Evolutionary conservation across 2,329 filamentous ascomycete species (phyloP).

Genomic region (Trichoderma sp.): DNA sequence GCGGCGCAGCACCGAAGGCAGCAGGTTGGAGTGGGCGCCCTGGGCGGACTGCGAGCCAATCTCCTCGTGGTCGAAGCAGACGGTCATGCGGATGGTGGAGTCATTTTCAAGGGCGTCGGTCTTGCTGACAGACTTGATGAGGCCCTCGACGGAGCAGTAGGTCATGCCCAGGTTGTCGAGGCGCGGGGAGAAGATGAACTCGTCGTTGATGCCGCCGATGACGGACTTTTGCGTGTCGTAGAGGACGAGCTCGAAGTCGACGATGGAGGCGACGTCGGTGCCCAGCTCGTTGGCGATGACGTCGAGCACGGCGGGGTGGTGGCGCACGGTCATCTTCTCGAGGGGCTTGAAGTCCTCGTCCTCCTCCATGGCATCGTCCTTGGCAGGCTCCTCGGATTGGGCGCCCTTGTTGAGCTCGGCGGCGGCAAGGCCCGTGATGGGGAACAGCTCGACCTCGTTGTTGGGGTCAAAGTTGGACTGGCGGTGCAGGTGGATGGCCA

Average conservation of each 20-base stretch:
- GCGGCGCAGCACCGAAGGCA: slow-evolving; percentile 84
- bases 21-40: slow-evolving; percentile 88
- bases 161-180: slow-evolving; percentile 97
- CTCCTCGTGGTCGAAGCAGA: slow-evolving; percentile 97
- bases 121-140: slow-evolving; percentile 76
- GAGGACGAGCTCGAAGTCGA: slow-evolving; percentile 96
- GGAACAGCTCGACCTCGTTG: slow-evolving; percentile 95
- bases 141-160: slow-evolving; percentile 83
- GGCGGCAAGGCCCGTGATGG: slow-evolving; percentile 84
- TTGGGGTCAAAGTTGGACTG: slow-evolving; percentile 88
- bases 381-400: slow-evolving; percentile 51
- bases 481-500: slow-evolving; percentile 92
- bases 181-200: slow-evolving; percentile 94
- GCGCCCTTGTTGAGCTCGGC: slow-evolving; percentile 83
- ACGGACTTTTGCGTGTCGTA: slow-evolving; percentile 93
- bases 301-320: slow-evolving; percentile 86
- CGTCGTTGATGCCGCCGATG: slow-evolving; percentile 86
- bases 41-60: slow-evolving; percentile 92
- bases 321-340: slow-evolving; percentile 75
- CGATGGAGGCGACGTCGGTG: slow-evolving; percentile 69
- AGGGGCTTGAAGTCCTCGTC: slow-evolving; percentile 71
- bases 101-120: slow-evolving; percentile 72
- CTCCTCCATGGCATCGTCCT: slow-evolving; percentile 37
- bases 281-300: slow-evolving; percentile 80
- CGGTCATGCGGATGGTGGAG: slow-evolving; percentile 82